phyloP scores from a whole-genome alignment of 805 yeast species.

The Candida silvicultrix region DNA sequence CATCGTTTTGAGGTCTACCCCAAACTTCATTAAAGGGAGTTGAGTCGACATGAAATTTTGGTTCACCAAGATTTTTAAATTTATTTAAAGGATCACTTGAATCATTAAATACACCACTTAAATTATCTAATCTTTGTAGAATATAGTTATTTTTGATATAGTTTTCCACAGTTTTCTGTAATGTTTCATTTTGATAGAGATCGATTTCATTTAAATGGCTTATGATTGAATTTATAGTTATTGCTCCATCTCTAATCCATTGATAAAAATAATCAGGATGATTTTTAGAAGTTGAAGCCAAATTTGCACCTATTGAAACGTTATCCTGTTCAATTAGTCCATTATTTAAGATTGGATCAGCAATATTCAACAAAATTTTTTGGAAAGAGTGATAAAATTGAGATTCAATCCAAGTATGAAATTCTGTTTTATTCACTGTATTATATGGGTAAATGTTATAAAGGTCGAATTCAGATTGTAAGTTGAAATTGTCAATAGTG shows the following conservation, averaged over 20 bases:
- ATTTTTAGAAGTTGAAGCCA: constrained; percentile 74
- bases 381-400: constrained; percentile 36
- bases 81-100: constrained; percentile 15
- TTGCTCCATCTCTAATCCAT: constrained; percentile 89
- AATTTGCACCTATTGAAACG: constrained; percentile 61
- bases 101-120: constrained; percentile 51
- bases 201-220: constrained; percentile 42
- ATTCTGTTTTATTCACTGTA: constrained; percentile 22
- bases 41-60: constrained; percentile 71
- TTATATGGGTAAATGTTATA: constrained; percentile 14
- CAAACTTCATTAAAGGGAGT: constrained; percentile 57
- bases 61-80: constrained; percentile 75
- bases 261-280: constrained; percentile 81
- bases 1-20: constrained; percentile 97
- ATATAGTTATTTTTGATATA: constrained; percentile 53
- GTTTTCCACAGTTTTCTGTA: constrained; percentile 37
- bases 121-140: constrained; percentile 63
- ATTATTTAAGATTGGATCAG: constrained; percentile 29
- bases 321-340: constrained; percentile 23
- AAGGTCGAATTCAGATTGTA: constrained; percentile 16
- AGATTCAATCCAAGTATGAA: constrained; percentile 37
- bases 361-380: constrained; percentile 42
- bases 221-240: constrained; percentile 63
- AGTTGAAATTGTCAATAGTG: constrained; percentile 15
- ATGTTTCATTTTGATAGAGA: constrained; percentile 17